Base-by-base conservation (phyloP, 345 rosid species). In the Diplotaxis tenuifolia region DNA sequence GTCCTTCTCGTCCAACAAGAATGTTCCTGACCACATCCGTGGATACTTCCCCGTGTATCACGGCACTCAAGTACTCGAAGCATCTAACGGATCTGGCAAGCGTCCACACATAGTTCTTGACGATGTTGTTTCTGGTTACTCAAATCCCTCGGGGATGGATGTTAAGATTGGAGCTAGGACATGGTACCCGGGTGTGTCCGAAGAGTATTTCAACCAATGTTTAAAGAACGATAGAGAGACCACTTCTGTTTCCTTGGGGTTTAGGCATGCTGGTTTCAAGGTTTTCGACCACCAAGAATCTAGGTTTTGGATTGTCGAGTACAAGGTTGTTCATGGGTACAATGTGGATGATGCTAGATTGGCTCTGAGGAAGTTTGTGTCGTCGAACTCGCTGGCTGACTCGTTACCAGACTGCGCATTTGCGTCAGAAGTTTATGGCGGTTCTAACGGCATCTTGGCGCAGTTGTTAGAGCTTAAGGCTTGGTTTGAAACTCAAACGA, bases 101-200 rank as follows among this genome's bases (percentile, higher is more conserved):
- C 71, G 61, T 27, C 79, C 64, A 3, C 79, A 75, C 38, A 9
- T 95, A 36, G 84, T 89, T 70, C 68, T 95, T 82, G 86, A 92
- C 62, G 94, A 95, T 78, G 64, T 90, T 65, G 80, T 82, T 23
- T 71, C 86, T 0, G 60, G 52, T 23, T 71, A 16, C 6, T 6
- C 0, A 0, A 81, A 72, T 32, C 96, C 96, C 10, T 90, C 89
- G 20, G 47, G 89, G 58, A 86, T 90, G 81, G 99, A 92, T 69
- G 68, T 92, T 67, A 92, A 95, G 86, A 87, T 92, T 65, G 99
- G 99, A 65, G 80, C 96, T 6, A 83, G 98, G 72, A 95, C 99
- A 19, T 92, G 99, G 99, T 87, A 90, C 55, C 96, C 92, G 1
- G 73, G 79, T 71, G 93, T 91, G 6, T 74, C 91, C 5, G 85